A percentile compares a stretch with the other conserved stretches of the same genome.
Evolutionary conservation across 2,329 filamentous ascomycete genomes (phyloP).

Genomic region (Scedosporium apiospermum): DNA sequence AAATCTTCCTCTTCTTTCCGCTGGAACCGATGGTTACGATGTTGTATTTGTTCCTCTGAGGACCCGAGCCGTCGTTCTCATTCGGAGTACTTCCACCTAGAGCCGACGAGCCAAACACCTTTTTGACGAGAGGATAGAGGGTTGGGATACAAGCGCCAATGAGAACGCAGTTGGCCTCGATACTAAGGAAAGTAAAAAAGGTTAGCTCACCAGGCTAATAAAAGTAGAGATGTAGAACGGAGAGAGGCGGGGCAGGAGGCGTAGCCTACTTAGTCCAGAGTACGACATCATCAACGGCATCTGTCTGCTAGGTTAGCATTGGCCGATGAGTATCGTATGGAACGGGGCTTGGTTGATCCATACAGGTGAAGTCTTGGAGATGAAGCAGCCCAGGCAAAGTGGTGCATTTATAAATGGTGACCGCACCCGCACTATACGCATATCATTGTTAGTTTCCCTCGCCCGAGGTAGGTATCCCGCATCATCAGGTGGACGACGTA

Average conservation of each 20-base stretch:
- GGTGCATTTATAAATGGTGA: constrained; percentile 25
- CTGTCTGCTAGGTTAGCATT: not conserved
- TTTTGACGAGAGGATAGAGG: constrained; percentile 3
- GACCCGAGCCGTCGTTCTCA: too few relatives aligned
- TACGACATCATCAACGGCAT: not conserved
- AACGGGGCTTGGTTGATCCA: not conserved
- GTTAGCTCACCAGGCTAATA: not conserved
- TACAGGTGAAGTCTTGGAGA: constrained; percentile 8
- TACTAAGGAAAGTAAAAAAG: not conserved
- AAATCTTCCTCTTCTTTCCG: too few relatives aligned
- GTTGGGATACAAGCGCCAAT: constrained; percentile 6
- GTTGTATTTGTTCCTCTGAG: too few relatives aligned
- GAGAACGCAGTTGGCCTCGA: constrained; percentile 5
- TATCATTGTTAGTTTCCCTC: not conserved
- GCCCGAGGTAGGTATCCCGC: not conserved
- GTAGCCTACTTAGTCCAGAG: constrained; percentile 1
- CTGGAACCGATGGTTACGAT: too few relatives aligned
- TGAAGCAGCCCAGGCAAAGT: constrained; percentile 19
- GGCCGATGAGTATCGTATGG: too few relatives aligned
- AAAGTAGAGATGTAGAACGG: too few relatives aligned
- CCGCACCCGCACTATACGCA: constrained; percentile 13
- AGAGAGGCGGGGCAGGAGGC: not conserved
- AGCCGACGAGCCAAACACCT: not conserved
- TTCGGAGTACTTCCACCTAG: not conserved
- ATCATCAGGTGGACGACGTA: constrained; percentile 11